Percentiles rank a stretch among this genome's conserved stretches.
phyloP scores from a whole-genome alignment of 1,284 basidiomycete species.

The Uromyces viciae-fabae region DNA sequence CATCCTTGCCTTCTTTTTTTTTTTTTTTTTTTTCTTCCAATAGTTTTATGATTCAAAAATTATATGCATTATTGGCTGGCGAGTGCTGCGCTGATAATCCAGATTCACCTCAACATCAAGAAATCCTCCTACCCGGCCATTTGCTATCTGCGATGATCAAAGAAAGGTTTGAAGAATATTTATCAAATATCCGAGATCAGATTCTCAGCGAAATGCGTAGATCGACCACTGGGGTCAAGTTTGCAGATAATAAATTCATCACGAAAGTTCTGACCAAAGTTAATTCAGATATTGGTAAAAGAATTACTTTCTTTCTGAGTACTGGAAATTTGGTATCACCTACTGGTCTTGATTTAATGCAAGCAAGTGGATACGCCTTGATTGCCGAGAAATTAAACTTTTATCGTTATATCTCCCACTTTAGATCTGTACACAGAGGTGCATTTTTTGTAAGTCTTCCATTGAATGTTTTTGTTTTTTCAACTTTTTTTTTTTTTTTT shows the following conservation, averaged over 20 bases:
- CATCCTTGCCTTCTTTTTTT: background rate
- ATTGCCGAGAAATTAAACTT: conserved; percentile 99
- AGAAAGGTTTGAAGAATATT: conserved; percentile 86
- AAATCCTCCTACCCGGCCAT: conserved; percentile 88
- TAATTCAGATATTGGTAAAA: conserved; percentile 87
- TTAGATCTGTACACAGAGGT: conserved; percentile 96
- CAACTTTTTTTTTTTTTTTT: no score
- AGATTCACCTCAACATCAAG: conserved; percentile 97
- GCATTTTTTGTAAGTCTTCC: conserved; percentile 75
- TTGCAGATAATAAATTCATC: conserved; percentile 81
- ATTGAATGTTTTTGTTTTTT: no score
- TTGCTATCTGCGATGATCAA: conserved; percentile 98
- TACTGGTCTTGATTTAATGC: conserved; percentile 91
- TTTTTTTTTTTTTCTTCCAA: no score
- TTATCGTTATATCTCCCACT: conserved; percentile 96
- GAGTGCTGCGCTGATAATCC: conserved; percentile 93
- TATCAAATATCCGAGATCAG: conserved; percentile 70
- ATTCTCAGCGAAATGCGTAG: conserved; percentile 72
- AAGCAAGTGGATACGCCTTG: conserved; percentile 95
- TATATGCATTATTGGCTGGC: conserved; percentile 86
- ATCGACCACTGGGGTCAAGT: conserved; percentile 71
- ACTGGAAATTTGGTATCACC: conserved; percentile 95
- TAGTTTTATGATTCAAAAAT: conserved; percentile 95
- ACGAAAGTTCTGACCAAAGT: conserved; percentile 70
- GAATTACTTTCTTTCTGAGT: conserved; percentile 89